A percentile compares a stretch with the other conserved stretches of the same genome.
phyloP scores from a whole-genome alignment of 2,329 filamentous ascomycete genomes.

The Sarocladiaceae sp. region DNA sequence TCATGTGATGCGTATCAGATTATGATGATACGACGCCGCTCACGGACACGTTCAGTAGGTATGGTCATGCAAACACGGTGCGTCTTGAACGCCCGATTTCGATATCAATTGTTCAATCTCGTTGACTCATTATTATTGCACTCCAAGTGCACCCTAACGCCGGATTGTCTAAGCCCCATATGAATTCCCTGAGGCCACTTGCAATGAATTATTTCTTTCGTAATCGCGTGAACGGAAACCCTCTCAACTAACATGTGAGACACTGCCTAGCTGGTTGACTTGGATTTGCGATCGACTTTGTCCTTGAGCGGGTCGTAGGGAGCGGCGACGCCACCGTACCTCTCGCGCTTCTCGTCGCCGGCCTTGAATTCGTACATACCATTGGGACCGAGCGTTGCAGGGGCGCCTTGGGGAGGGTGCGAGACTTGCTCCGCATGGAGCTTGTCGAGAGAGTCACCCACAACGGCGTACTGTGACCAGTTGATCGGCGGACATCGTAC shows the following conservation, averaged over 20 bases:
- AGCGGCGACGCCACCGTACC: conserved; percentile 46
- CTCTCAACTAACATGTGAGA: not conserved
- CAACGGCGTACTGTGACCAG: conserved; percentile 90
- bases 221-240: too few relatives aligned
- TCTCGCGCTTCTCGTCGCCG: conserved; percentile 36
- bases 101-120: too few relatives aligned
- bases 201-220: too few relatives aligned
- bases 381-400: conserved; percentile 34
- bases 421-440: conserved; percentile 73
- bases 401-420: conserved; percentile 53
- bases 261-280: not conserved
- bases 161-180: too few relatives aligned
- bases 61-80: too few relatives aligned
- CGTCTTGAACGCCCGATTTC: too few relatives aligned
- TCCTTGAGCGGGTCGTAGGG: conserved; percentile 51
- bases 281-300: conserved; percentile 17
- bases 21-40: too few relatives aligned
- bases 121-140: too few relatives aligned
- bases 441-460: conserved; percentile 71
- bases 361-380: conserved; percentile 46
- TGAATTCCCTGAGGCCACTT: too few relatives aligned
- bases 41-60: too few relatives aligned
- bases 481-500: conserved; percentile 85
- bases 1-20: too few relatives aligned
- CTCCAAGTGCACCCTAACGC: too few relatives aligned